Base-by-base conservation (phyloP, 305 asterid genomes). In the Fraxinus paxiana region DNA sequence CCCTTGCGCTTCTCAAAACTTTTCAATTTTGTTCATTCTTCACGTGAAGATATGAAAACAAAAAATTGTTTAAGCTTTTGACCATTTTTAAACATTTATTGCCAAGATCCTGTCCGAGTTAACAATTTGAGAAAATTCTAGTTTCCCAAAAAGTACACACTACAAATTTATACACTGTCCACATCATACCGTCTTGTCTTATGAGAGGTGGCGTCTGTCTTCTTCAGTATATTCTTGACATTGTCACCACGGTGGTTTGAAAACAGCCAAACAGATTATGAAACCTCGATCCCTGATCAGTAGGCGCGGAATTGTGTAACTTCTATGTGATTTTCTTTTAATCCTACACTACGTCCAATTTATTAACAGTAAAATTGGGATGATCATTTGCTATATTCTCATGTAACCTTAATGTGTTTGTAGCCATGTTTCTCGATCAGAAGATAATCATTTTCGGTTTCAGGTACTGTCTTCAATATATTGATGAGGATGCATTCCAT, bases 401-500 rank as follows among this genome's bases (percentile, higher is more conserved):
- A 10, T 65, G 18, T 24, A 12, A 12, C 35, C 72, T 20, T 24
- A 63, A 20, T 67, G 35, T 30, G 26, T 46, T 46, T 43, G 38
- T 18, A 30, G 12, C 37, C 34, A 61, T 56, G 28, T 80, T 61
- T 75, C 9, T 41, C 8, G 15, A 13, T 20, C 43, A 7, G 24
- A 38, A 34, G 9, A 69, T 82, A 67, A 24, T 67, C 63, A 22
- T 51, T 24, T 82, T 54, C 37, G 38, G 74, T 73, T 24, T 35
- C 84, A 81, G 84, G 76, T 76, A 33, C 20, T 18, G 43, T 48
- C 13, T 46, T 69, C 73, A 70, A 67, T 24, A 30, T 74, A 8
- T 24, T 8, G 46, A 6, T 5, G 51, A 28, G 54, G 77, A 35
- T 82, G n/a, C 10, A 12, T 26, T 31, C 76, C 77, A 33, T 82